Evolutionary conservation across 2,329 filamentous ascomycete genomes (phyloP), one percentile per base, ranked within the genome.

Genomic region (Aspergillus floridensis): DNA sequence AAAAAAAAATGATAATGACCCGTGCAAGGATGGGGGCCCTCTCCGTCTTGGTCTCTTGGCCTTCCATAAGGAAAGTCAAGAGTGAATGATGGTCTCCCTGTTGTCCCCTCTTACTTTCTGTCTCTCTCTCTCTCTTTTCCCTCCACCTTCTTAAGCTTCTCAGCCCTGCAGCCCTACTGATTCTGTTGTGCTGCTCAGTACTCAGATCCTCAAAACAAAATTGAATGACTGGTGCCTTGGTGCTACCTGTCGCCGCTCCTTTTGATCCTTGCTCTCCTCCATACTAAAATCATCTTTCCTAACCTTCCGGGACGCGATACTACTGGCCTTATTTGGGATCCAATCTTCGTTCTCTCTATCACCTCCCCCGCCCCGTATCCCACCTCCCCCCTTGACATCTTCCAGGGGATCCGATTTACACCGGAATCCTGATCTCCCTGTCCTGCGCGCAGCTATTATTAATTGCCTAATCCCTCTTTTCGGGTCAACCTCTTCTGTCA

Each of bases 131-230:
- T 49, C 41, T n/a, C 12, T 48, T 31, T 38, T 5, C 19, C 26
- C 1, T 41, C 11, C 29, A 14, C 29, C 16, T 35, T 50, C 19
- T 49, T 53, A 5, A 66, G 65, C 49, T 48, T 58, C 51, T 64
- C 65, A 69, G 67, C 67, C 67, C 67, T 70, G 63, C 58, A 67
- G 62, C 62, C 65, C 64, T 68, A 65, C 58, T 50, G 35, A 21
- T 56, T 59, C 49, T 38, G 38, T 19, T 44, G 38, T 44, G 38
- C 38, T 44, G 38, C 38, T 44, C 38, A 44, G 38, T 29, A 29
- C 38, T 44, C 14, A 41, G 38, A n/a, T n/a, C 6, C 16, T n/a
- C 38, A n/a, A 14, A 14, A 8, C 38, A n/a, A 41, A 41, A 7
- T 3, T 29, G 26, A 29, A 29, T 44, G 38, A 44, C 38, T 44